These are phyloP conservation scores for Letharia lupina DNA, from an alignment of 495 filamentous ascomycete species.

Conservation along the genomic window DNA sequence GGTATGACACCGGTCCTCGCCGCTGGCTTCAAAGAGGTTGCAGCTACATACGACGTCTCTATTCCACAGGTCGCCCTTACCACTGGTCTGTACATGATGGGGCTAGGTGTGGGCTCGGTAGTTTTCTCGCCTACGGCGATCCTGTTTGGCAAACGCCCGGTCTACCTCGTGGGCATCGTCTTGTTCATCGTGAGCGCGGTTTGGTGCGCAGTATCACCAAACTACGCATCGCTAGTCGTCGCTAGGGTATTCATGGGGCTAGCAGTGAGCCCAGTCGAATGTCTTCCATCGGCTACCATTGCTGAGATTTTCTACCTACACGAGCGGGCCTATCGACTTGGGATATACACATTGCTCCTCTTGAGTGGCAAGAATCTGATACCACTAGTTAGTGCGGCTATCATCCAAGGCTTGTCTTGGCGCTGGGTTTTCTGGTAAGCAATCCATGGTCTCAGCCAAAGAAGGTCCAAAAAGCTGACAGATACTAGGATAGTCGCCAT, in stretches of 20 bases:
- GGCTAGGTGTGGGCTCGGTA: slow-evolving; percentile 76
- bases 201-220: slow-evolving; percentile 82
- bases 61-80: slow-evolving; percentile 76
- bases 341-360: slow-evolving; percentile 87
- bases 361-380: slow-evolving; percentile 91
- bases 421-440: slow-evolving; percentile 86
- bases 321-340: slow-evolving; percentile 86
- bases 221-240: slow-evolving; percentile 68
- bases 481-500: slow-evolving; percentile 68
- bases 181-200: slow-evolving; percentile 69
- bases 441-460: slow-evolving; percentile 8
- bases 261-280: slow-evolving; percentile 86
- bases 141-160: slow-evolving; percentile 80
- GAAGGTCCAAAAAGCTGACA: slow-evolving; percentile 22
- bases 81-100: slow-evolving; percentile 93
- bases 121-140: slow-evolving; percentile 87
- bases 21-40: slow-evolving; percentile 80
- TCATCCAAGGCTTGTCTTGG: slow-evolving; percentile 73
- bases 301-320: slow-evolving; percentile 97
- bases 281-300: slow-evolving; percentile 86
- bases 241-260: slow-evolving; percentile 83
- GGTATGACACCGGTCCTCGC: slow-evolving; percentile 89
- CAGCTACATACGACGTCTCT: slow-evolving; percentile 58
- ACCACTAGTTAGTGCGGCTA: slow-evolving; percentile 77
- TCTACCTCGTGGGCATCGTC: slow-evolving; percentile 72